Evolutionary conservation across 2,329 filamentous ascomycete species (phyloP), one percentile per base, ranked within the genome.

Genomic region (Neofusicoccum sp.): DNA sequence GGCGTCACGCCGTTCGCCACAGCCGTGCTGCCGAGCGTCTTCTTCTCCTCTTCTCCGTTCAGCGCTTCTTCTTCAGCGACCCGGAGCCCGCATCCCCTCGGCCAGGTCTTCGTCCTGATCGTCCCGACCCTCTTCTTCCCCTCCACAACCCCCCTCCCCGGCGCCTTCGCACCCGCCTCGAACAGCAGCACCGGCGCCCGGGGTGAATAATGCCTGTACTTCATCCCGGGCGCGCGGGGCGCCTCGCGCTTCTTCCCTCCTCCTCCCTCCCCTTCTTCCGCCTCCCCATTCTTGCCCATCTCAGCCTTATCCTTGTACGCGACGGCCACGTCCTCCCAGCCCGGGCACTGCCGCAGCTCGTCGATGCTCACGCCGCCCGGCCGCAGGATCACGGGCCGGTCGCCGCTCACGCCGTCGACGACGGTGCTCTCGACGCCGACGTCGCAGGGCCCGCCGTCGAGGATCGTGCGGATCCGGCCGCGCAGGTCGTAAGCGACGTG

Each of bases 341-440:
- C 93, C 0, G 82, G 79, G 69, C 89, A 91, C 41, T 78, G 71
- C 44, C 89, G 82, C 60, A 98, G 78, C 71, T 92, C 86, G 56
- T 95, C 91, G 45, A 97, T 83, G 31, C 90, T 89, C 33, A 99
- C 82, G 6, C 95, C 95, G 1, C 95, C 95, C 0, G 95, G 95
- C 47, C 95, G 79, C 34, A 99, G 79, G 34, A 99, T 86, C 2
- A 88, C 85, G 0, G 95, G 95, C 6, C 93, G 93, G 49, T 84
- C 77, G 61, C 86, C 91, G 61, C 86, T 91, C 12, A 98, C 78
- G 0, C 95, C 95, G 70, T 98, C 95, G 0, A 99, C 92, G 1
- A 99, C 95, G 0, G 95, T 99, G 72, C 92, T 97, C 76, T 99
- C 95, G 0, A 99, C 92, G 1, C 95, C 95, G 9, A 99, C 91